phyloP scores from a whole-genome alignment of 2,329 filamentous ascomycete genomes.

The Arthrinium puccinioides region DNA sequence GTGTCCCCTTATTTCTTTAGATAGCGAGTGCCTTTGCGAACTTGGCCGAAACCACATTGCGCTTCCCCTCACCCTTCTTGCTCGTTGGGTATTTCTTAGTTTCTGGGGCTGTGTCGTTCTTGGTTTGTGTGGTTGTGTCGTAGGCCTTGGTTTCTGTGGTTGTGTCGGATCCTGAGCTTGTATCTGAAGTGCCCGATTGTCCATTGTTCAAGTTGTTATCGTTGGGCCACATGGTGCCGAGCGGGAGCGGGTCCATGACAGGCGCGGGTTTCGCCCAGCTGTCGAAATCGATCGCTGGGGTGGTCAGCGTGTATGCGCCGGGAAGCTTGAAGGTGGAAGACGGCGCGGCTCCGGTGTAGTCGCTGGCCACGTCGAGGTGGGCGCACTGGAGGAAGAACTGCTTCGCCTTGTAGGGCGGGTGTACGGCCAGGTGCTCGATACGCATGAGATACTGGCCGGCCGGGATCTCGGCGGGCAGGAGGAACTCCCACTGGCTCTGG shows the following conservation, averaged over 20 bases:
- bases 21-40: no score
- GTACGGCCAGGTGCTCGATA: slow-evolving; percentile 1
- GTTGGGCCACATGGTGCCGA: slow-evolving; percentile 1
- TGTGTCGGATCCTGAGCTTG: no score
- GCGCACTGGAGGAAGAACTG: slow-evolving; percentile 1
- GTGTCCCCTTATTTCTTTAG: no score
- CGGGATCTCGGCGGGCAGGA: background rate
- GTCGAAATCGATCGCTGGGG: background rate
- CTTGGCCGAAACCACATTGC: no score
- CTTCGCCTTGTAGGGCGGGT: slow-evolving; percentile 2
- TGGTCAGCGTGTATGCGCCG: background rate
- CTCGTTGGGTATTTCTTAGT: no score
- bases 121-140: no score
- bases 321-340: background rate
- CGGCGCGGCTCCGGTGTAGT: background rate
- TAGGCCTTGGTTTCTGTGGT: no score
- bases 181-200: no score
- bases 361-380: background rate
- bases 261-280: background rate
- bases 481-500: background rate
- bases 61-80: no score
- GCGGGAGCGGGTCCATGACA: background rate
- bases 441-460: slow-evolving; percentile 1
- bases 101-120: no score
- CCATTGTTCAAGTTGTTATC: background rate